Percentiles rank a stretch among this genome's conserved stretches.
Conservation (phyloP, 2,329 filamentous ascomycete species). For the Coniochaeta ligniaria region DNA sequence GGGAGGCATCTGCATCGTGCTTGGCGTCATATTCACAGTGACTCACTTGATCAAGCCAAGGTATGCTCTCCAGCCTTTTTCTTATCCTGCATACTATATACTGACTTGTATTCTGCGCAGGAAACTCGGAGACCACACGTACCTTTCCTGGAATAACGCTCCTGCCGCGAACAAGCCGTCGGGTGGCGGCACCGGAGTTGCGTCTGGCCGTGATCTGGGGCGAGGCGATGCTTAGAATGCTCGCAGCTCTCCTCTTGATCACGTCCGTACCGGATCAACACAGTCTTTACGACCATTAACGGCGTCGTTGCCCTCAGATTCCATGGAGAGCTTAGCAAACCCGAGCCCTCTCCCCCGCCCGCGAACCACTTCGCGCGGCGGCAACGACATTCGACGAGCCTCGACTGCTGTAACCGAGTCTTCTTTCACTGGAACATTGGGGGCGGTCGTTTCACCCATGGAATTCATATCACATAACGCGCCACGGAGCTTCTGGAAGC, state of each 20-base stretch:
- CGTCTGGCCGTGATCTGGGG: slow-evolving; percentile 3
- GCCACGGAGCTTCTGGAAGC: not conserved
- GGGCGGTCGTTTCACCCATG: not conserved
- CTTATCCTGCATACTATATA: slow-evolving; percentile 5
- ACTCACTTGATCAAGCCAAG: slow-evolving; percentile 88
- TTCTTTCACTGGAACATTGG: not conserved
- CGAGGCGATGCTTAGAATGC: slow-evolving; percentile 1
- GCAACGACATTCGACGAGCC: not conserved
- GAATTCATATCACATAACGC: not conserved
- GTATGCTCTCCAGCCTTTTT: slow-evolving; percentile 36
- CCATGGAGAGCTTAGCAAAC: not conserved
- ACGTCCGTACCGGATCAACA: not conserved
- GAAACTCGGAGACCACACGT: slow-evolving; percentile 96
- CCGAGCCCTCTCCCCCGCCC: not conserved
- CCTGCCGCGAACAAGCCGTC: slow-evolving; percentile 1
- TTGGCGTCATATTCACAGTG: slow-evolving; percentile 81
- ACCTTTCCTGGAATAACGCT: slow-evolving; percentile 77
- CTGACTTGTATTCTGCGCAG: slow-evolving; percentile 32
- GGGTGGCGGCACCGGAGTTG: not conserved
- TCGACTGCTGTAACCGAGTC: not conserved
- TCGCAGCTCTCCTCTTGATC: not conserved
- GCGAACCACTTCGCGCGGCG: not conserved
- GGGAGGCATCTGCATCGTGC: slow-evolving; percentile 82
- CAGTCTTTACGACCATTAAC: not conserved
- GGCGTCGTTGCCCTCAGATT: not conserved